These are phyloP conservation scores for Macadamia integrifolia DNA, from an alignment of 164 flowering plant species.

Conservation along the genomic window DNA sequence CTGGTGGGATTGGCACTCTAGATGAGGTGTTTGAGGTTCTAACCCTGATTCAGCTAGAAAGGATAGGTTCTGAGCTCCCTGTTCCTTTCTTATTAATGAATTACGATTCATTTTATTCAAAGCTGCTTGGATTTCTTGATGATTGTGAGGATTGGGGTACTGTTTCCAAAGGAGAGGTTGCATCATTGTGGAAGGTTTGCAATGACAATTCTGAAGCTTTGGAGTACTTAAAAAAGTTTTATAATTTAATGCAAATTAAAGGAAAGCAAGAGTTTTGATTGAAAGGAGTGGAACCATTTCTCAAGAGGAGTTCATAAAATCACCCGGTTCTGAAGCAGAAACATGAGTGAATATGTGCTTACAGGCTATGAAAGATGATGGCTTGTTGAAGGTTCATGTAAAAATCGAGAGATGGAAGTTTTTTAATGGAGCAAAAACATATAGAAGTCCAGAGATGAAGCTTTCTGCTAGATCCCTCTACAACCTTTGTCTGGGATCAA, in stretches of 20 bases:
- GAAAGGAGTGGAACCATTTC: conserved; percentile 13
- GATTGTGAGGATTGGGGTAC: conserved; percentile 67
- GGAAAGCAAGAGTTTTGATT: conserved; percentile 10
- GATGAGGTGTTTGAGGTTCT: conserved; percentile 87
- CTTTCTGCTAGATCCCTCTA: too few relatives aligned
- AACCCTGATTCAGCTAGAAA: conserved; percentile 71
- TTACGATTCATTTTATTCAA: conserved; percentile 77
- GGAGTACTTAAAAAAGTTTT: conserved; percentile 58
- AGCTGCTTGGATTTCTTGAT: conserved; percentile 64
- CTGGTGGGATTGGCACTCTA: conserved; percentile 92
- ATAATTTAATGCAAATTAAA: conserved; percentile 23
- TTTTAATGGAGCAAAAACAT: too few relatives aligned
- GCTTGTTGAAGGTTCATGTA: too few relatives aligned
- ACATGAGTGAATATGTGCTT: too few relatives aligned
- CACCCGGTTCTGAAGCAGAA: too few relatives aligned
- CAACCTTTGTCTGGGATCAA: too few relatives aligned
- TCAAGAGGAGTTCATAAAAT: background rate
- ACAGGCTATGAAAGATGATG: too few relatives aligned
- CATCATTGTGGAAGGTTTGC: conserved; percentile 73
- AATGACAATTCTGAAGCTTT: conserved; percentile 63
- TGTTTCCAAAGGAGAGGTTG: conserved; percentile 60
- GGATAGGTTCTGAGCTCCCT: conserved; percentile 76
- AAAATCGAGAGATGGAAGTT: too few relatives aligned
- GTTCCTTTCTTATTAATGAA: conserved; percentile 88
- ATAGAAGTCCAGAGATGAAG: too few relatives aligned